Evolutionary conservation across 495 filamentous ascomycete genomes (phyloP), one percentile per base, ranked within the genome.

Genomic region (Lasiosphaeriaceae sp.): DNA sequence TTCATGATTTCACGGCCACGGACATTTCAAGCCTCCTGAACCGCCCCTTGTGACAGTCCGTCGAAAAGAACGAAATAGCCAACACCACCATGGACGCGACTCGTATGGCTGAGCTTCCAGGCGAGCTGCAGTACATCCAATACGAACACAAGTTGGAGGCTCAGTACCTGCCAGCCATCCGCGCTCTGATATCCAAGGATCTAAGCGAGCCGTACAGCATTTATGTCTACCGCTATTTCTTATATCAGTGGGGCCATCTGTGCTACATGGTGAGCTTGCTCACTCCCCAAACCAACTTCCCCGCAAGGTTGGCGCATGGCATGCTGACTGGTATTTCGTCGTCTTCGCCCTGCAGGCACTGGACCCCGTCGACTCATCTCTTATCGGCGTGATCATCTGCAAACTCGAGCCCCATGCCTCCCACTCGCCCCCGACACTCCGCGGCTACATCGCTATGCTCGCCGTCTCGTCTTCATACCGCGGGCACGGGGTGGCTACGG

Each of bases 151-250:
- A 77, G 8, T 86, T 90, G 59, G 95, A 97, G 66, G 82, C 85
- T 34, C 73, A 82, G 48, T 96, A 94, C 62, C 85, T 97, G 45
- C 83, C 90, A 46, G 83, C 89, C 21, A 97, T 99, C 74, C 84
- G 95, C 51, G 84, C 90, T 54, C 73, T 99, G 66, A 99, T 99
- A 68, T 96, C 92, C 24, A 94, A 93, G 58, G 95, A 97, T 68
- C 84, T 99, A 24, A 97, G 93, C 56, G 95, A 99, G 68, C 95
- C 95, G 2, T 99, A 99, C 74, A 97, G 94, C 74, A 97, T 99
- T 68, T 99, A 97, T 74, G 95, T 99, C 49, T 99, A 97, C 75
- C 84, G 95, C 24, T 99, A 97, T 76, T 99, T 99, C 67, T 78
- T 99, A 17, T 97, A 94, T 69, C 90, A 97, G 84, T 99, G 95